Evolutionary conservation across 2,329 filamentous ascomycete species (phyloP).

Genomic region (Alternaria tenuissima): DNA sequence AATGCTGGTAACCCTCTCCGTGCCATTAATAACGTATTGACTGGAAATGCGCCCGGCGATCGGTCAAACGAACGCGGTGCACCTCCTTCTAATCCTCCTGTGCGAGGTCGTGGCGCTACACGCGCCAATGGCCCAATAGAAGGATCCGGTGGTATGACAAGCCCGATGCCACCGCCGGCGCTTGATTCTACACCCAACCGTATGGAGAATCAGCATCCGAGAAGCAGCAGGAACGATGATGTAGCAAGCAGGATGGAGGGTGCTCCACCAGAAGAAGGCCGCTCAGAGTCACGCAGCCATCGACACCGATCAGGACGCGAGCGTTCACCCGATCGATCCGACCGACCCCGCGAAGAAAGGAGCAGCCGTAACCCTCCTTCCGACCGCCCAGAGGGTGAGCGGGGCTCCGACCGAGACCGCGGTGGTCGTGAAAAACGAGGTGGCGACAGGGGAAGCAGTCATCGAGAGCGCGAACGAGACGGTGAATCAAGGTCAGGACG

Average conservation of each 20-base stretch:
- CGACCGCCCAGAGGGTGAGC: conserved; percentile 33
- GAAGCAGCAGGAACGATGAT: conserved; percentile 31
- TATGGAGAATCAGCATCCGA: conserved; percentile 32
- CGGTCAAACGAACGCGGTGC: conserved; percentile 25
- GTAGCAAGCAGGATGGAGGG: conserved; percentile 27
- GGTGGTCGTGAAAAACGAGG: conserved; percentile 39
- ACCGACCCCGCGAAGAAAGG: conserved; percentile 40
- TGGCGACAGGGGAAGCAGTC: conserved; percentile 32
- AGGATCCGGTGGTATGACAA: conserved; percentile 22
- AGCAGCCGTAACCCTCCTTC: conserved; percentile 30
- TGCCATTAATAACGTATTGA: conserved; percentile 43
- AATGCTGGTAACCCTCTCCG: conserved; percentile 34
- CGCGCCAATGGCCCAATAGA: conserved; percentile 36
- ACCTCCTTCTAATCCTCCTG: conserved; percentile 29
- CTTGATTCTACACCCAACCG: conserved; percentile 37
- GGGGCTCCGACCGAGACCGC: conserved; percentile 36
- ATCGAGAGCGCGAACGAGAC: conserved; percentile 29
- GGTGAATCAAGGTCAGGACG: conserved; percentile 22
- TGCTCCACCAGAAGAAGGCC: conserved; percentile 32
- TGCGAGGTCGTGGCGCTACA: conserved; percentile 44
- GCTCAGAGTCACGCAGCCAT: conserved; percentile 40
- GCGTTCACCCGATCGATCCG: conserved; percentile 34
- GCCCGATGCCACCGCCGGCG: conserved; percentile 35
- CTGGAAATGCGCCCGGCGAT: conserved; percentile 36
- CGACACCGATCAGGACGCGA: conserved; percentile 40